Base-by-base conservation (phyloP, 2,329 filamentous ascomycete species). In the Cladosporium sp. region DNA sequence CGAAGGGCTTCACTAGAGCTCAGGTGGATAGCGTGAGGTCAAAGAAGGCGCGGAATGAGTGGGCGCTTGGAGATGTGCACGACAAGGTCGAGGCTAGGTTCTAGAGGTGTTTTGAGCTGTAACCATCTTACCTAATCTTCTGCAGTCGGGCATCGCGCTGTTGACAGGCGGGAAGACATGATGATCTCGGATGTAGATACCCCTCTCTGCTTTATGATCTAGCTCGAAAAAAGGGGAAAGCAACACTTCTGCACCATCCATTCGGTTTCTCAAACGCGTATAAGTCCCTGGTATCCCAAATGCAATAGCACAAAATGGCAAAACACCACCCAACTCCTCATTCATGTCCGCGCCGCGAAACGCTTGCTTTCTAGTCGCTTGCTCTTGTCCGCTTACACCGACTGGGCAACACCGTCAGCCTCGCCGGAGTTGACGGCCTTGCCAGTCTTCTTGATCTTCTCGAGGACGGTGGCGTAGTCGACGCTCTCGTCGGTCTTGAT, bases 401-500 rank as follows among this genome's bases (percentile, higher is more conserved):
- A 45, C 61, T 73, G 71, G 8, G 67, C 43, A 60, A 83, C 80
- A 57, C 88, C 89, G 71, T 92, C 88, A 22, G 82, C 87, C 79
- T 86, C 84, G 66, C 83, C 89, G 28, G 82, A 86, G 76, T 89
- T 95, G 73, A 97, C 87, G 71, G 88, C 88, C 85, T 97, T 97
- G 70, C 92, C 92, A 12, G 92, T 96, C 86, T 96, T 96, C 82
- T 88, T 87, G 75, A 97, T 96, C 74, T 90, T 95, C 72, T 84
- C 82, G 61, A 96, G 85, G 60, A 96, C 90, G 51, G 85, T 90
- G 65, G 90, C 85, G 79, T 93, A 96, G 60, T 84, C 80, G 63
- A 95, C 82, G 58, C 76, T 80, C 3, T 85, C 80, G 65, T 87
- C 84, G 64, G 92, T 85, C 66, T 88, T 80, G 66, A 97, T 84